Evolutionary conservation across 345 rosid species (phyloP).

Genomic region (Brassica rapa): DNA sequence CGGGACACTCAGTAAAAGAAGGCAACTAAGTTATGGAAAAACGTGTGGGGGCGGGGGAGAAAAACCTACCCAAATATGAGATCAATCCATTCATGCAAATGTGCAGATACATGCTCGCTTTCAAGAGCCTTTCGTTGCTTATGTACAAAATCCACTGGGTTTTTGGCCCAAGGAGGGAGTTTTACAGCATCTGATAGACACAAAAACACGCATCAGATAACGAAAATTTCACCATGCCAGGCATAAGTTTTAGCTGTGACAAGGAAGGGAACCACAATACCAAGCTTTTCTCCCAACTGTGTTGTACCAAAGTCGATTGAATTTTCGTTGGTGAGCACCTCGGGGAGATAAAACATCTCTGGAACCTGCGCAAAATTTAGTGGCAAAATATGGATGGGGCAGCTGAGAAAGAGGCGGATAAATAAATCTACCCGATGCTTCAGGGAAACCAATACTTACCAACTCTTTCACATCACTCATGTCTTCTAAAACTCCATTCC

Average conservation of each 20-base stretch:
- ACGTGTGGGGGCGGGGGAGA: slow-evolving; percentile 7
- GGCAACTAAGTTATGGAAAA: slow-evolving; percentile 18
- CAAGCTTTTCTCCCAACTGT: slow-evolving; percentile 87
- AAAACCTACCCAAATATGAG: slow-evolving; percentile 86
- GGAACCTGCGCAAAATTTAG: slow-evolving; percentile 65
- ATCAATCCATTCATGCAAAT: slow-evolving; percentile 98
- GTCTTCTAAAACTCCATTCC: slow-evolving; percentile 97
- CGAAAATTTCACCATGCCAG: slow-evolving; percentile 10
- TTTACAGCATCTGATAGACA: slow-evolving; percentile 71
- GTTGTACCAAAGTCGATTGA: slow-evolving; percentile 88
- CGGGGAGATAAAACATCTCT: slow-evolving; percentile 96
- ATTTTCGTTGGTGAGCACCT: slow-evolving; percentile 86
- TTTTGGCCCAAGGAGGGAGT: slow-evolving; percentile 98
- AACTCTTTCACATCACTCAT: slow-evolving; percentile 99
- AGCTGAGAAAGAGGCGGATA: slow-evolving; percentile 19
- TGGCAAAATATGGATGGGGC: slow-evolving; percentile 22
- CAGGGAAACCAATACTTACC: slow-evolving; percentile 53
- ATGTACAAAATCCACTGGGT: slow-evolving; percentile 88
- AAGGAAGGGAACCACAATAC: slow-evolving; percentile 44
- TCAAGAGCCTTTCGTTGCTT: slow-evolving; percentile 95
- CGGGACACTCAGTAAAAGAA: slow-evolving; percentile 8
- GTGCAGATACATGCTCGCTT: slow-evolving; percentile 94
- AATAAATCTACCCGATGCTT: slow-evolving; percentile 5
- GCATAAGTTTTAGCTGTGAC: slow-evolving; percentile 21
- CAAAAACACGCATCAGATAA: slow-evolving; percentile 23